A percentile compares a stretch with the other conserved stretches of the same genome.
Evolutionary conservation across 2,329 filamentous ascomycete species (phyloP).

Genomic region (Aspergillus amoenus): DNA sequence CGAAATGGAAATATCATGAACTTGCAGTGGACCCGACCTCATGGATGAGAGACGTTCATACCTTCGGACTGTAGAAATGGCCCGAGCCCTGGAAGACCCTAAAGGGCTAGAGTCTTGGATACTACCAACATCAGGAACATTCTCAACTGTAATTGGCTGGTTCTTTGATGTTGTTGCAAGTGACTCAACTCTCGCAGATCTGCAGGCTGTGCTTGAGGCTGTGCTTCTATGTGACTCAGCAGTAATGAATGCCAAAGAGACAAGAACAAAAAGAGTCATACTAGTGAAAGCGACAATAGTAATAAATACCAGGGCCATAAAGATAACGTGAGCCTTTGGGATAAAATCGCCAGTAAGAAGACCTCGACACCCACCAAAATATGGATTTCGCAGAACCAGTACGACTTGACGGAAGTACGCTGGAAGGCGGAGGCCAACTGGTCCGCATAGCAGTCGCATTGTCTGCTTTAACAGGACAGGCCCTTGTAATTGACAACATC

Average conservation of each 20-base stretch:
- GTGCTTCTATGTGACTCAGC: neutral
- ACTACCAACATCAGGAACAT: neutral
- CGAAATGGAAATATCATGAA: neutral
- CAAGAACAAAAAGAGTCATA: neutral
- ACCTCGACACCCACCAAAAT: neutral
- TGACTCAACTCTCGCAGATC: neutral
- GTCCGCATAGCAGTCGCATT: slow-evolving; percentile 57
- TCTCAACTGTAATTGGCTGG: neutral
- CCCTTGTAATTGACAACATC: slow-evolving; percentile 54
- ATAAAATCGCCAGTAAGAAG: too few relatives aligned
- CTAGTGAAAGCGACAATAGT: neutral
- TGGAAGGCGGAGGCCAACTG: slow-evolving; percentile 64
- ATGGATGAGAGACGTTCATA: neutral
- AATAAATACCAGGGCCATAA: too few relatives aligned
- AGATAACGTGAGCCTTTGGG: too few relatives aligned
- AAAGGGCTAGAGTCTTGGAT: neutral
- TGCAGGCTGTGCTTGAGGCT: neutral
- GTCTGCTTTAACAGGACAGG: slow-evolving; percentile 52
- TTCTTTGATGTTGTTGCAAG: neutral
- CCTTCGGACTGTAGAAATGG: too few relatives aligned
- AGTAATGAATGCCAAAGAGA: neutral
- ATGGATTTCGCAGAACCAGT: slow-evolving; percentile 19
- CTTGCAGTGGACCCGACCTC: too few relatives aligned
- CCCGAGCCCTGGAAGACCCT: too few relatives aligned
- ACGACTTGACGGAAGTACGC: slow-evolving; percentile 54